These are phyloP conservation scores for Decorospora gaudefroyi DNA, from an alignment of 2,329 filamentous ascomycete genomes.

Conservation along the genomic window DNA sequence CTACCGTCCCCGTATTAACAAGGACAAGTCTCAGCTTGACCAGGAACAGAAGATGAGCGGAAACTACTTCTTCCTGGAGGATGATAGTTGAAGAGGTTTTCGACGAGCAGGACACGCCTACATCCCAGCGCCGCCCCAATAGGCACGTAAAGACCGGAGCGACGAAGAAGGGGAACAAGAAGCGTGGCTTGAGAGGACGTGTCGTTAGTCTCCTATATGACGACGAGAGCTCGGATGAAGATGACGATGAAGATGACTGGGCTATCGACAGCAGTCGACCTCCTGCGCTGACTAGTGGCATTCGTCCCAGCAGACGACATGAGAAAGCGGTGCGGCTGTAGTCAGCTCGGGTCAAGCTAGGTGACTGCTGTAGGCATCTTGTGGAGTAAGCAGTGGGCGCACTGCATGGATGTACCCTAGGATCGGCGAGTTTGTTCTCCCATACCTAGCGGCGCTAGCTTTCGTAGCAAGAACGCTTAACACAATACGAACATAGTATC, in stretches of 20 bases:
- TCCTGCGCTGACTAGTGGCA: slow-evolving; percentile 55
- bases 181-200: slow-evolving; percentile 37
- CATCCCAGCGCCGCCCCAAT: slow-evolving; percentile 40
- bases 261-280: slow-evolving; percentile 66
- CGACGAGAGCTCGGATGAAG: slow-evolving; percentile 62
- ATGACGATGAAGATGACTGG: slow-evolving; percentile 64
- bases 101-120: slow-evolving; percentile 51
- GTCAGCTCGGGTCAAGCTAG: slow-evolving; percentile 58
- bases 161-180: slow-evolving; percentile 45
- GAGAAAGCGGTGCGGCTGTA: slow-evolving; percentile 1
- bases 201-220: slow-evolving; percentile 53
- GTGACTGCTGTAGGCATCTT: slow-evolving; percentile 55
- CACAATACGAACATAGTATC: too few relatives aligned
- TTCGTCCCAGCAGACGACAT: not conserved
- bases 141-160: slow-evolving; percentile 51
- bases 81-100: slow-evolving; percentile 72
- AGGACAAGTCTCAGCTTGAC: slow-evolving; percentile 91
- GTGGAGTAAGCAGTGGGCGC: too few relatives aligned
- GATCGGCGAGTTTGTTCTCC: too few relatives aligned
- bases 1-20: slow-evolving; percentile 98
- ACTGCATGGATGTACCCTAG: too few relatives aligned
- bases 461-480: too few relatives aligned
- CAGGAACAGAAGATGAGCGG: slow-evolving; percentile 94
- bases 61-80: slow-evolving; percentile 98
- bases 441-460: too few relatives aligned